Conservation (phyloP, 139 green algal genomes). For the Spirogloea muscicola region DNA sequence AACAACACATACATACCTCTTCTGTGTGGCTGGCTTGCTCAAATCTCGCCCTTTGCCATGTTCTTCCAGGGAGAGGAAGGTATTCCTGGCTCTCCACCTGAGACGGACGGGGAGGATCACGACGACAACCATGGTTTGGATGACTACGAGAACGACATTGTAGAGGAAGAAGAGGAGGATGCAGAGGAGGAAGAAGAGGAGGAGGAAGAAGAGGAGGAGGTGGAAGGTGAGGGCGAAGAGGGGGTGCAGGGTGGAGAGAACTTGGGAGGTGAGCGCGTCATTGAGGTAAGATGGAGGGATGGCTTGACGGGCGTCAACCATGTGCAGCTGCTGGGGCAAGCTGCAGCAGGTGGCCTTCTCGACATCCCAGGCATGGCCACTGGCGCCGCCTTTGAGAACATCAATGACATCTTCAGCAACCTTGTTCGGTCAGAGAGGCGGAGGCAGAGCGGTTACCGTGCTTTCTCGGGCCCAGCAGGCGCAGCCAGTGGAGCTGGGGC, state of each 20-base stretch:
- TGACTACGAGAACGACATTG: constrained; percentile 15
- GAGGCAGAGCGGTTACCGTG: too few relatives aligned
- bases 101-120: constrained; percentile 20
- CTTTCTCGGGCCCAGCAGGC: too few relatives aligned
- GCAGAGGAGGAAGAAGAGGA: constrained; percentile 46
- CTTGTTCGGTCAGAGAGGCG: too few relatives aligned
- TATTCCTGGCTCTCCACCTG: not conserved
- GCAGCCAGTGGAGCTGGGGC: too few relatives aligned
- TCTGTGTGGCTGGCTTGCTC: too few relatives aligned
- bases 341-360: constrained; percentile 14
- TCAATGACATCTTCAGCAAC: too few relatives aligned
- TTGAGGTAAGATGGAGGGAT: constrained; percentile 44
- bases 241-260: constrained; percentile 39
- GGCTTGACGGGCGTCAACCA: constrained; percentile 29
- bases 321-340: constrained; percentile 24
- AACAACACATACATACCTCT: too few relatives aligned
- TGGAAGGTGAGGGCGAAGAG: constrained; percentile 36
- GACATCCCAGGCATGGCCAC: constrained; percentile 23
- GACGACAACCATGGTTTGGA: constrained; percentile 15
- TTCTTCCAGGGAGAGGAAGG: too few relatives aligned
- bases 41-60: too few relatives aligned
- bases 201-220: constrained; percentile 47
- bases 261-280: constrained; percentile 23
- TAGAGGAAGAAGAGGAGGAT: constrained; percentile 37
- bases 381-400: too few relatives aligned